Conservation (phyloP, 768 basidiomycete species). For the Podaxis carcinomalis region DNA sequence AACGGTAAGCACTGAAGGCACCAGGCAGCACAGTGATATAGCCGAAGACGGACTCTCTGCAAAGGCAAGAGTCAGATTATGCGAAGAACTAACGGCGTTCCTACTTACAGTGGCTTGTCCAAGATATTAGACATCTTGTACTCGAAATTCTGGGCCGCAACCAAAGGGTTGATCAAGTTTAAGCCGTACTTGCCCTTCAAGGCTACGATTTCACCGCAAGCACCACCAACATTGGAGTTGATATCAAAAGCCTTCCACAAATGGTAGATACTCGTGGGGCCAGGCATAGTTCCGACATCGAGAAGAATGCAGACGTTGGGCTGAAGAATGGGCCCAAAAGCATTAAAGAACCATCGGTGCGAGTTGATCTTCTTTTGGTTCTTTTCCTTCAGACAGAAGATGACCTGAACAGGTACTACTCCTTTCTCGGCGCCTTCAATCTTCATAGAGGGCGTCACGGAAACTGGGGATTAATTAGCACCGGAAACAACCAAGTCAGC, state of each 20-base stretch:
- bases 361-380: constrained; percentile 97
- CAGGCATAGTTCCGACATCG: constrained; percentile 80
- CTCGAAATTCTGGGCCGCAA: constrained; percentile 82
- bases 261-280: constrained; percentile 86
- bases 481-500: background rate
- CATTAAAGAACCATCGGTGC: constrained; percentile 94
- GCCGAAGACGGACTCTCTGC: constrained; percentile 80
- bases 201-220: constrained; percentile 95
- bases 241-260: constrained; percentile 95
- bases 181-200: constrained; percentile 81
- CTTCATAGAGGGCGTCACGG: constrained; percentile 76
- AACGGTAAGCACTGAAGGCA: constrained; percentile 88
- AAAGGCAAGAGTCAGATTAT: background rate
- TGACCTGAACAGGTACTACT: constrained; percentile 84
- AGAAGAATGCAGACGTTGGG: constrained; percentile 92
- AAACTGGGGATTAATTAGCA: constrained; percentile 42
- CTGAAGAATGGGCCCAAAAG: constrained; percentile 75
- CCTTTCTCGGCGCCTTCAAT: constrained; percentile 77
- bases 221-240: constrained; percentile 87
- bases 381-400: constrained; percentile 90
- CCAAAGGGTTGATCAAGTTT: constrained; percentile 77
- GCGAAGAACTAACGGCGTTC: background rate
- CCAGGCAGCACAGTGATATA: constrained; percentile 94
- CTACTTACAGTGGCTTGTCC: constrained; percentile 73
- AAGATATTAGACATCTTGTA: constrained; percentile 94